Conservation (phyloP, 1,284 basidiomycete species). For the Phylloboletellus chloephorus region DNA sequence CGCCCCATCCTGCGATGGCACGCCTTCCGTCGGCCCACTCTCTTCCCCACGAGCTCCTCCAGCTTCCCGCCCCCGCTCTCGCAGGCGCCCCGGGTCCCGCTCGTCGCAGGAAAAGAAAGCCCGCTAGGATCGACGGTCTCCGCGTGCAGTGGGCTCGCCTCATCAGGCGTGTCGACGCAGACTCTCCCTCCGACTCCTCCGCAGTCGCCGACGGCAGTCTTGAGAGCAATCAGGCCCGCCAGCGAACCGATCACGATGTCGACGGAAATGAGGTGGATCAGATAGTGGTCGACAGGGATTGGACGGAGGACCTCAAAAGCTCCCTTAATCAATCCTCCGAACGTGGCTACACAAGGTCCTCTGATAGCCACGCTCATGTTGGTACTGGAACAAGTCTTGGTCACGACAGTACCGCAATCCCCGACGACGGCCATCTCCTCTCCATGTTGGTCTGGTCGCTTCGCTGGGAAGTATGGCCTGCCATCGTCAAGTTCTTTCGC, state of each 20-base stretch:
- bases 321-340: slow-evolving; percentile 49
- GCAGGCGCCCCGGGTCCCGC: slow-evolving; percentile 8
- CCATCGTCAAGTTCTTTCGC: slow-evolving; percentile 46
- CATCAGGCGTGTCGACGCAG: slow-evolving; percentile 39
- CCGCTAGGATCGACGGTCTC: slow-evolving; percentile 35
- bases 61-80: slow-evolving; percentile 23
- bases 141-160: slow-evolving; percentile 41
- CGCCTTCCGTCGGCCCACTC: slow-evolving; percentile 3
- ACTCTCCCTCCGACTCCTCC: slow-evolving; percentile 40
- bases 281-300: slow-evolving; percentile 67
- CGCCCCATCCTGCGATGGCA: slow-evolving; percentile 11
- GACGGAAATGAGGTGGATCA: slow-evolving; percentile 48
- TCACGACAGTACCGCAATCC: slow-evolving; percentile 29
- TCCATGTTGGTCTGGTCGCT: slow-evolving; percentile 30
- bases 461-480: slow-evolving; percentile 40
- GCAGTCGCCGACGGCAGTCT: slow-evolving; percentile 37
- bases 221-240: slow-evolving; percentile 35
- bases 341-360: slow-evolving; percentile 42
- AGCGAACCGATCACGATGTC: slow-evolving; percentile 24
- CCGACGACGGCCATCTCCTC: slow-evolving; percentile 30
- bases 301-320: slow-evolving; percentile 53
- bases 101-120: slow-evolving; percentile 28
- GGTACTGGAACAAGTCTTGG: slow-evolving; percentile 32
- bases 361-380: slow-evolving; percentile 35
- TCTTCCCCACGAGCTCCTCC: slow-evolving; percentile 11